Base-by-base conservation (phyloP, 768 basidiomycete genomes). In the Dictyophora rubrovolvata region DNA sequence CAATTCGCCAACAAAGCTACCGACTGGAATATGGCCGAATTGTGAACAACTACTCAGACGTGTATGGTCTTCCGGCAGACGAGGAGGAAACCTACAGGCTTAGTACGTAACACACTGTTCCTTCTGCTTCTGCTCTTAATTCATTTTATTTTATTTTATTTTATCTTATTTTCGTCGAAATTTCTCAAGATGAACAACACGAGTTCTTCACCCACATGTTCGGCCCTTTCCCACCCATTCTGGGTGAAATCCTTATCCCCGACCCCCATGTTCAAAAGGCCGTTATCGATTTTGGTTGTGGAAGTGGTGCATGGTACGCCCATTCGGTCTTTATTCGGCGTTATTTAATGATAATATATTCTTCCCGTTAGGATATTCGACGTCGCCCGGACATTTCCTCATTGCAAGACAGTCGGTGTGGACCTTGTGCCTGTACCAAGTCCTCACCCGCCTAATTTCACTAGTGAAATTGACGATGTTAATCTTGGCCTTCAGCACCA, bases 391-490 rank as follows among this genome's bases (percentile, higher is more conserved):
- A 85, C 89, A 65, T 90, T 85, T 67, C 86, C 88, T 37, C 68
- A 85, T 63, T 81, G 79, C 69, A 76, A 72, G 62, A 78, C 80
- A 21, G 84, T 90, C 28, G 89, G 84, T 37, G 86, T 37, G 16
- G 58, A 56, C 33, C 53, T 55, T 54, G 35, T 49, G 60, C 55
- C 34, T 60, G 18, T 48, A 17, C 54, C 63, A 86, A 86, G 50
- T 67, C 74, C 35, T 83, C 89, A 80, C 87, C 42, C 86, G 37
- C 73, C 72, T 47, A 89, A 90, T 67, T 79, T 80, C 70, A 81
- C 86, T 85, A 87, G 84, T 65, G 88, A 91, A 69, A 79, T 89
- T 8, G 89, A 90, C 67, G 89, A 91, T 67, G 83, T 90, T 67
- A 91, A 91, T 70, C 79, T 89, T 17, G 88, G 89, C 2, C 73